A percentile compares a stretch with the other conserved stretches of the same genome.
phyloP scores from a whole-genome alignment of 805 yeast genomes.

The Myxozyma sirexii region DNA sequence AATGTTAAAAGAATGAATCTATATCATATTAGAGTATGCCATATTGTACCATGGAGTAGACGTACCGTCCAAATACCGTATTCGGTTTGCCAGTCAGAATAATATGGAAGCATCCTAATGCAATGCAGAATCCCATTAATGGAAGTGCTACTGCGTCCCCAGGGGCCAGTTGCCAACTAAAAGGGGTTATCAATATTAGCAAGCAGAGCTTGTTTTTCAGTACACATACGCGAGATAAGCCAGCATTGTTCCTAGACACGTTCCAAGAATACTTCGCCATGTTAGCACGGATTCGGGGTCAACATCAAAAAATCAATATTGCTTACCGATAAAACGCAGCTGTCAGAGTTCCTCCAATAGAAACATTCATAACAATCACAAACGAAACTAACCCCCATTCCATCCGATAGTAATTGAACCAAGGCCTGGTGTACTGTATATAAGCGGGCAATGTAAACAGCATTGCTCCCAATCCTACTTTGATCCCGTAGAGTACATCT shows the following conservation, averaged over 20 bases:
- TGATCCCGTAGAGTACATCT: conserved; percentile 75
- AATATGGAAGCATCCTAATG: conserved; percentile 51
- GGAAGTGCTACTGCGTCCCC: conserved; percentile 60
- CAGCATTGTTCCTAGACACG: conserved; percentile 65
- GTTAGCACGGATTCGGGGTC: not conserved
- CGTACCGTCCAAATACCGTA: conserved; percentile 44
- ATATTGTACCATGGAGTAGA: not conserved
- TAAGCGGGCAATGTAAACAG: conserved; percentile 69
- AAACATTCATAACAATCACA: conserved; percentile 81
- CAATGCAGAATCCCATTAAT: conserved; percentile 48
- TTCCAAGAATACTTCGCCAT: conserved; percentile 57
- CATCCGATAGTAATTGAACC: conserved; percentile 68
- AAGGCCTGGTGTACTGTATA: conserved; percentile 54
- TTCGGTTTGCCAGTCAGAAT: conserved; percentile 63
- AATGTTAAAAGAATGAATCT: conserved; percentile 69
- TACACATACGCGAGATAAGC: conserved; percentile 52
- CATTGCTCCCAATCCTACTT: conserved; percentile 79
- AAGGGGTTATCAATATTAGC: not conserved
- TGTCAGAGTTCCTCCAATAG: conserved; percentile 81
- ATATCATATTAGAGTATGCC: conserved; percentile 56
- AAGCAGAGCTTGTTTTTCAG: not conserved
- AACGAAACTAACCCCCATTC: conserved; percentile 87
- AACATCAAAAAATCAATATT: too few relatives aligned
- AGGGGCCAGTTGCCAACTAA: conserved; percentile 56
- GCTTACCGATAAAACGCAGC: conserved; percentile 60